A percentile compares a stretch with the other conserved stretches of the same genome.
These are phyloP conservation scores for Penicillium sp. DNA, from an alignment of 2,329 filamentous ascomycete genomes.

Conservation along the genomic window DNA sequence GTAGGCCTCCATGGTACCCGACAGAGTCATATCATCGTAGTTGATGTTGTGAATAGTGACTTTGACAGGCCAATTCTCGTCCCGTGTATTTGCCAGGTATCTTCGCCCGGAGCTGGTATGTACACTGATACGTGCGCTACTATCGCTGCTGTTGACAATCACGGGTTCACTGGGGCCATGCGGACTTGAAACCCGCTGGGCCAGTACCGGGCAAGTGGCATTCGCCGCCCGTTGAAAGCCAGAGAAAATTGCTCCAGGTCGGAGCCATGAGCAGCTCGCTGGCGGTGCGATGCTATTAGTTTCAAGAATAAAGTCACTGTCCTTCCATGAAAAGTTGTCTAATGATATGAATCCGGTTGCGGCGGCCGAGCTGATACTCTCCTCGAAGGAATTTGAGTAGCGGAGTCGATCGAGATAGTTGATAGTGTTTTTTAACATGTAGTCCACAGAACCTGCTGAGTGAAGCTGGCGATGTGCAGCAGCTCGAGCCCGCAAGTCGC, in stretches of 20 bases:
- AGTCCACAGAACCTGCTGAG: slow-evolving; percentile 33
- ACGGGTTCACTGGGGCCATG: slow-evolving; percentile 32
- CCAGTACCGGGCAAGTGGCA: slow-evolving; percentile 27
- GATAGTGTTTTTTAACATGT: slow-evolving; percentile 57
- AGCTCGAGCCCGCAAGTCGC: slow-evolving; percentile 35
- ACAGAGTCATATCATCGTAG: slow-evolving; percentile 59
- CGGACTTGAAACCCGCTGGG: slow-evolving; percentile 29
- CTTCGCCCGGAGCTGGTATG: slow-evolving; percentile 38
- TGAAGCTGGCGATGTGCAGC: slow-evolving; percentile 38
- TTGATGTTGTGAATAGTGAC: slow-evolving; percentile 65
- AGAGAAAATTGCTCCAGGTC: slow-evolving; percentile 59
- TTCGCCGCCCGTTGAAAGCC: slow-evolving; percentile 60
- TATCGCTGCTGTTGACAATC: slow-evolving; percentile 36
- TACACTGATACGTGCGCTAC: slow-evolving; percentile 32
- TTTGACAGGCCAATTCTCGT: slow-evolving; percentile 66
- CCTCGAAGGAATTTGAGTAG: slow-evolving; percentile 52
- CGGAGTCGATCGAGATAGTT: slow-evolving; percentile 61
- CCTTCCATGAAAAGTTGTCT: slow-evolving; percentile 52
- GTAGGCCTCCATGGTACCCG: slow-evolving; percentile 69
- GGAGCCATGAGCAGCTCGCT: slow-evolving; percentile 60
- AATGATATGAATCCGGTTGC: slow-evolving; percentile 54
- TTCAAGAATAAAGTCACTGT: slow-evolving; percentile 59
- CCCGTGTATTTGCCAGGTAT: slow-evolving; percentile 39
- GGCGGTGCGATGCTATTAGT: slow-evolving; percentile 51
- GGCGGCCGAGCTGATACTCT: slow-evolving; percentile 53